phyloP scores from a whole-genome alignment of 768 basidiomycete species.

The Suillus plorans region DNA sequence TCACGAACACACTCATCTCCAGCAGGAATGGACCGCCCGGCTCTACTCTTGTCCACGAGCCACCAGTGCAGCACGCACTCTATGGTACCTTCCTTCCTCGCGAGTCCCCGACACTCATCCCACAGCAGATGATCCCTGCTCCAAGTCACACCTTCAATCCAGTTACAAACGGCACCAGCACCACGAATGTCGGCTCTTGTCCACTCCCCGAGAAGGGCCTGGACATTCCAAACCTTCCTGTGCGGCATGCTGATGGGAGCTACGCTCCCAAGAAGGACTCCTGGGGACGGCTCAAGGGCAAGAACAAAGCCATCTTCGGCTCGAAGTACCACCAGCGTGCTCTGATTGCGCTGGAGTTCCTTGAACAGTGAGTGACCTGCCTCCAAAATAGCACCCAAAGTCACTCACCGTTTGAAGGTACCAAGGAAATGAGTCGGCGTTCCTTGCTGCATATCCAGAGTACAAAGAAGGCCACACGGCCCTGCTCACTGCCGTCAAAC shows the following conservation, averaged over 20 bases:
- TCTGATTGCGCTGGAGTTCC: slow-evolving; percentile 2
- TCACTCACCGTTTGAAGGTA: slow-evolving; percentile 1
- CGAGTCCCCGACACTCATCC: neutral
- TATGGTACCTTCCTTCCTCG: neutral
- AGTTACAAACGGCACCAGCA: neutral
- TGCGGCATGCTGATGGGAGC: neutral
- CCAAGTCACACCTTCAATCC: too few relatives aligned
- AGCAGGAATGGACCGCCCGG: neutral
- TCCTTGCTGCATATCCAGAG: neutral
- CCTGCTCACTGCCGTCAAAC: neutral
- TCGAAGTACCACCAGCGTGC: slow-evolving; percentile 6
- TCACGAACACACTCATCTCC: neutral
- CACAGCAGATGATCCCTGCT: neutral
- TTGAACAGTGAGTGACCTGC: slow-evolving; percentile 6
- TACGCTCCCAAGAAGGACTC: slow-evolving; percentile 1
- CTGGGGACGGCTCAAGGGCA: slow-evolving; percentile 4
- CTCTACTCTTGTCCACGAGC: neutral
- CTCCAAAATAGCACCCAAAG: neutral
- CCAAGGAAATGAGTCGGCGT: neutral
- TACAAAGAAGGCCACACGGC: neutral
- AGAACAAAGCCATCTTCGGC: slow-evolving; percentile 2
- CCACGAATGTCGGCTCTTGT: neutral
- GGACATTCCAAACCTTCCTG: slow-evolving; percentile 3
- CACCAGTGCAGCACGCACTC: neutral
- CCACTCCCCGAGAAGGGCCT: neutral